These are phyloP conservation scores for Tarenaya hassleriana DNA, from an alignment of 345 rosid species.

Conservation along the genomic window DNA sequence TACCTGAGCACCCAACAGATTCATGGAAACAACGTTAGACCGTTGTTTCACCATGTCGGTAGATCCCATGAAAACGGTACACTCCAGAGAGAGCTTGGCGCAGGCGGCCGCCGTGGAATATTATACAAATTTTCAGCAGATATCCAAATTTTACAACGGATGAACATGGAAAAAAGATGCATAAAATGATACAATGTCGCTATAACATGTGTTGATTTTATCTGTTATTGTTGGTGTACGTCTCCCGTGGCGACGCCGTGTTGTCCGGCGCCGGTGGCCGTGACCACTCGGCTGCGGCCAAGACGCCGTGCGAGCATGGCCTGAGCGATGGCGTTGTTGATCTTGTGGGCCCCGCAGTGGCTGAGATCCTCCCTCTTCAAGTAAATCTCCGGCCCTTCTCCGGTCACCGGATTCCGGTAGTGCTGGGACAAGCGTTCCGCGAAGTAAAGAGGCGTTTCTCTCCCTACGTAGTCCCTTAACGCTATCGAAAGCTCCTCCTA, in stretches of 20 bases:
- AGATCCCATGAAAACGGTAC: constrained; percentile 67
- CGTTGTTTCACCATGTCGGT: constrained; percentile 57
- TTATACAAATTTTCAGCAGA: too few relatives aligned
- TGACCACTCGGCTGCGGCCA: constrained; percentile 48
- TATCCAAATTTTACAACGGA: too few relatives aligned
- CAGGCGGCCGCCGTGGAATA: constrained; percentile 88
- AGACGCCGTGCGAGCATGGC: constrained; percentile 76
- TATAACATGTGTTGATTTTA: too few relatives aligned
- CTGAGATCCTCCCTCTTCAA: constrained; percentile 81
- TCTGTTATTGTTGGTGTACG: too few relatives aligned
- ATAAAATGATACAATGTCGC: too few relatives aligned
- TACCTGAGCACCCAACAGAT: constrained; percentile 59
- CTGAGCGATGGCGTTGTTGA: constrained; percentile 83
- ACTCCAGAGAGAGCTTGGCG: constrained; percentile 57
- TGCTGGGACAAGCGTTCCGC: constrained; percentile 58
- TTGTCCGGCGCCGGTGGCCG: constrained; percentile 85
- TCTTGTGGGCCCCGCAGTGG: constrained; percentile 76
- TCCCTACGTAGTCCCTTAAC: constrained; percentile 69
- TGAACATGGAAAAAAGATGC: too few relatives aligned
- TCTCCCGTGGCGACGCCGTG: constrained; percentile 90
- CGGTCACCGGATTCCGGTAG: constrained; percentile 42
- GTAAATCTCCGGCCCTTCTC: constrained; percentile 67
- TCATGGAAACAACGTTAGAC: constrained; percentile 53
- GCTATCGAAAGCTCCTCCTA: constrained; percentile 58
- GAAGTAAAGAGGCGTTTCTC: constrained; percentile 76